Evolutionary conservation across 441 rosid genomes (phyloP), one percentile per base, ranked within the genome.

Genomic region (Pelargonium myrrhifolium): DNA sequence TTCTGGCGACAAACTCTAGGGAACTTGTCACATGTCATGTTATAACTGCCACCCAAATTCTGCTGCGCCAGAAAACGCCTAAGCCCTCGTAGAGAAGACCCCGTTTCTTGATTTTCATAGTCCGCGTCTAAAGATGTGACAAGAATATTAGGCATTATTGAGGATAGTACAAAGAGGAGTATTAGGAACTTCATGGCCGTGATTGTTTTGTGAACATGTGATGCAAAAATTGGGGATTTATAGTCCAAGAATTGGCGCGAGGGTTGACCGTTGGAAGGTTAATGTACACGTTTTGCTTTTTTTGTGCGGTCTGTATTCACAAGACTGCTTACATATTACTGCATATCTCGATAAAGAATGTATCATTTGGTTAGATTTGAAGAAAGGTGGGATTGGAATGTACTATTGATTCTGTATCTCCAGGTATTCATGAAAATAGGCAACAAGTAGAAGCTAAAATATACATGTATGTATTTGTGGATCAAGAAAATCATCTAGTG

Each of bases 1-100:
- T 64, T 71, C 17, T 12, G 71, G 4, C 84, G 83, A 20, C 96
- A 89, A 24, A 85, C 64, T 6, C 37, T 69, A 1, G 78, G 79
- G 55, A 69, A 66, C 43, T 49, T 60, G 63, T 47, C 15, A n/a
- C 53, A n/a, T n/a, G 53, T 47, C 53, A 14, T 47, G 53, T n/a
- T n/a, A n/a, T 47, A 3, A 3, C 37, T 31, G 7, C 37, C 37
- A 4, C 37, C 37, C 37, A 4, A 31, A 4, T 1, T 31, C 37
- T 31, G 14, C 53, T 0, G 17, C 12, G 12, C 18, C 5, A 47
- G 53, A 47, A 47, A 47, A 3, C 53, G 53, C 15, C 53, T 47
- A 14, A 47, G 6, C 53, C 53, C 53, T 47, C 18, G 14, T n/a
- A 14, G 5, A 1, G 47, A 42, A 31, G 37, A 31, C 37, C 37